Evolutionary conservation across 2,329 filamentous ascomycete genomes (phyloP).

Genomic region (Ustulina deusta): DNA sequence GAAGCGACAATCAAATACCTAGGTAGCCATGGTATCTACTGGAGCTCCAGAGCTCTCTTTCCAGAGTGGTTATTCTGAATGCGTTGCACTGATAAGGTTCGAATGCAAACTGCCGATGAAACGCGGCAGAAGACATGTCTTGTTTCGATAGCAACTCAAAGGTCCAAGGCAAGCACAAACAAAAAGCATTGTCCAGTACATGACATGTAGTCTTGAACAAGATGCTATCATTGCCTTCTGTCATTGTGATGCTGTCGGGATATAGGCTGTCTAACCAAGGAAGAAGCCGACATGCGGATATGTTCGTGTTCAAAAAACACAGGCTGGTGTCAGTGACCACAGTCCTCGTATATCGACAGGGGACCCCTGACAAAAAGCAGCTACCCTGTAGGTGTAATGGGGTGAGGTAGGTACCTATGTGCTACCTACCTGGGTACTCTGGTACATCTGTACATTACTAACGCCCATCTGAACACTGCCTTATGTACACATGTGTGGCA

Average conservation of each 20-base stretch:
- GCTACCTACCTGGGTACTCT: neutral
- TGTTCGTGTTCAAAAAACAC: constrained; percentile 35
- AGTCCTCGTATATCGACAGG: constrained; percentile 32
- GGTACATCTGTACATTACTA: too few species aligned
- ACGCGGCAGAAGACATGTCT: constrained; percentile 33
- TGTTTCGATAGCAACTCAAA: constrained; percentile 30
- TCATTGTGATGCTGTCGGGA: constrained; percentile 9
- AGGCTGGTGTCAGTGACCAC: constrained; percentile 9
- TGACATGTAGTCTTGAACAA: neutral
- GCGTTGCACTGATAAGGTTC: constrained; percentile 11
- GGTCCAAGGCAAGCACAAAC: constrained; percentile 27
- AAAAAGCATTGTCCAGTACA: too few species aligned
- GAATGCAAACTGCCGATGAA: constrained; percentile 34
- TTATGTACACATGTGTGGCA: constrained; percentile 1
- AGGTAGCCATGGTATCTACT: neutral
- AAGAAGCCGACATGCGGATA: constrained; percentile 27
- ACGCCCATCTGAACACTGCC: neutral
- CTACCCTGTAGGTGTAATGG: neutral
- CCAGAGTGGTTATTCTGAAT: neutral
- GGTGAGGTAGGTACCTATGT: too few species aligned
- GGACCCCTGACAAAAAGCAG: constrained; percentile 24
- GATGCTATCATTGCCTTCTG: constrained; percentile 2
- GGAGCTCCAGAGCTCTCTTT: neutral
- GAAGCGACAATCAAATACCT: constrained; percentile 1
- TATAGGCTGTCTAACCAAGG: neutral